Evolutionary conservation across 2,329 filamentous ascomycete species (phyloP), one percentile per base, ranked within the genome.

Genomic region (Harringtonia aguacate): DNA sequence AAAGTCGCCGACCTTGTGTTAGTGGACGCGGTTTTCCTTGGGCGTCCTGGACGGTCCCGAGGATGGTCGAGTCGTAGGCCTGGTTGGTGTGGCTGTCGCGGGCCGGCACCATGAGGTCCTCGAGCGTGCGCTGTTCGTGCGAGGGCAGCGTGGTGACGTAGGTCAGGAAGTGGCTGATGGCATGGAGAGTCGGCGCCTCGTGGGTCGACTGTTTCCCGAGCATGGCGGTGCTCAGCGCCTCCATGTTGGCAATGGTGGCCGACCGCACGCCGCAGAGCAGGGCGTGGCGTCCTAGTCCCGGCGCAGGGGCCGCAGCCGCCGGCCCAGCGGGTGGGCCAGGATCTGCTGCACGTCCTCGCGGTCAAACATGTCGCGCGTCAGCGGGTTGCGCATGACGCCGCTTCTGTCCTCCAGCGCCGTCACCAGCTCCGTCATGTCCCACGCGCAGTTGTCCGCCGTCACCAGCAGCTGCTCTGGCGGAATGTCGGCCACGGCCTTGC

Each of bases 371-470:
- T 52, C 43, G 15, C 46, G 47, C 39, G 55, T 57, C 24, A 59
- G 49, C n/a, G 56, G 57, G 41, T 59, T 57, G 36, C 57, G 53
- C 56, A 58, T 58, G 21, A 59, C 55, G 39, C 54, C 56, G 33
- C 45, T 36, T 41, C 53, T 51, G 44, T 40, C 40, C 30, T 41
- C 36, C 33, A 60, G 50, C 4, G 55, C 52, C 36, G 56, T 50
- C 15, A 54, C 53, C 14, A 60, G 43, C 44, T 55, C 52, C 48
- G 55, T 50, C 45, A 60, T 51, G 31, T 94, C 86, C 61, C 48
- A 51, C 31, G 48, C 50, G 34, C 50, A 52, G 42, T 48, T 50
- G 48, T 52, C 50, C 17, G 45, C 39, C 13, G 48, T 52, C 13
- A 48, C 50, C 18, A 52, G 30, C 35, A 52, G 39, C n/a, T 43